Evolutionary conservation across 345 rosid genomes (phyloP).

Genomic region (Hibiscus tridactylites): DNA sequence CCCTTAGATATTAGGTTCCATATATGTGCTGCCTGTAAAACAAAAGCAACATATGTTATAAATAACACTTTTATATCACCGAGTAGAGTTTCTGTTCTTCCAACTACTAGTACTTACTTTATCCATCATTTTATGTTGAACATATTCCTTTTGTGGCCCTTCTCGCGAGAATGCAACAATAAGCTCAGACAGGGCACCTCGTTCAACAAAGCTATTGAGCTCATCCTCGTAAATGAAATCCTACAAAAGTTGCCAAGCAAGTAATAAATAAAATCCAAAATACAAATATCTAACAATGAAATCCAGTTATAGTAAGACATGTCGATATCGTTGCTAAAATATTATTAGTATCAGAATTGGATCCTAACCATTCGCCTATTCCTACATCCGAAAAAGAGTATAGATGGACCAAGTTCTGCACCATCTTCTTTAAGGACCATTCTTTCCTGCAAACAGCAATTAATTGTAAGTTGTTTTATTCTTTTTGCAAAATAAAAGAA

Average conservation of each 20-base stretch:
- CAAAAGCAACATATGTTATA: neutral
- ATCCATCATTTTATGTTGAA: conserved; percentile 81
- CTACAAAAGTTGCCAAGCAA: conserved; percentile 10
- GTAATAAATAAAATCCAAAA: conserved; percentile 44
- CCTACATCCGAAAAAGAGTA: conserved; percentile 92
- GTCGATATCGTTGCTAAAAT: neutral
- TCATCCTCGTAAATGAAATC: conserved; percentile 81
- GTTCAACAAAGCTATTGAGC: conserved; percentile 56
- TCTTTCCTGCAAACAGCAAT: conserved; percentile 51
- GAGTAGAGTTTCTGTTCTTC: neutral
- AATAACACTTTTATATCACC: neutral
- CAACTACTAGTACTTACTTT: conserved; percentile 35
- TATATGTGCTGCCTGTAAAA: conserved; percentile 8
- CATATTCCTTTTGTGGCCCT: conserved; percentile 90
- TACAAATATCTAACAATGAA: neutral
- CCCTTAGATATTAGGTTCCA: conserved; percentile 49
- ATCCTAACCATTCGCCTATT: conserved; percentile 62
- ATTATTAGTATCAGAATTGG: conserved; percentile 1
- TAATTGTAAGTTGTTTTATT: conserved; percentile 1
- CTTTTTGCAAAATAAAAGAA: neutral
- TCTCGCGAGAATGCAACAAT: conserved; percentile 91
- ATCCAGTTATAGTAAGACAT: neutral
- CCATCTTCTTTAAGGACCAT: conserved; percentile 73
- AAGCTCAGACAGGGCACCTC: conserved; percentile 74
- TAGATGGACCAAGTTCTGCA: conserved; percentile 56